Evolutionary conservation across 2,329 filamentous ascomycete species (phyloP), one percentile per base, ranked within the genome.

Genomic region (Fusarium coffeatum): DNA sequence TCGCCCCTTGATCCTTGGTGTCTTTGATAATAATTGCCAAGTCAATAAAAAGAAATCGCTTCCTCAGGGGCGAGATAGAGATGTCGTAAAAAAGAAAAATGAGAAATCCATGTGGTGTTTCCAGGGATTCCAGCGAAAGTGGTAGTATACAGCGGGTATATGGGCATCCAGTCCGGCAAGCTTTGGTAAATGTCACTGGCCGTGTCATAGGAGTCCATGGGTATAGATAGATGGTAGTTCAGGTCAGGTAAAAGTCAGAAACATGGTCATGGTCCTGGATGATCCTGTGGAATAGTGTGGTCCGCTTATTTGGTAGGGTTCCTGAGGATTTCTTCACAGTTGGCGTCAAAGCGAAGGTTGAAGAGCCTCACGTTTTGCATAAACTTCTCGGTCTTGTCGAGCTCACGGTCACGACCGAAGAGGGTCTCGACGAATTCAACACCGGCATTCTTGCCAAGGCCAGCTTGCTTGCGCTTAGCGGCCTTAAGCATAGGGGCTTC

Each of bases 371-470:
- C 90, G 69, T 89, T 90, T 71, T 92, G 90, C 93, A 98, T 98
- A 81, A 98, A 89, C 81, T 92, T 93, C 84, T 98, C 93, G 4
- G 95, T 98, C 81, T 90, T 90, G 79, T 94, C 90, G 58, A 98
- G 86, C 82, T 98, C 93, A 68, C 94, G 89, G 78, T 98, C 95
- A 68, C 92, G 90, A 71, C 94, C 95, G 76, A 98, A 98, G 74
- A 99, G 93, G 55, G 93, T 94, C 79, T 98, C 92, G 76, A 99
- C 95, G 76, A 99, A 98, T 83, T 98, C 94, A 74, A 92, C 91
- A 54, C 96, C 96, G 56, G 93, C 93, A 79, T 93, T 95, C 85
- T 94, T 94, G 78, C 94, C 95, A 81, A 98, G 92, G 50, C 77
- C 78, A 20, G 79, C 71, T 79, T 90, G 90, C 42, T 87, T 82